Conservation (phyloP, 495 filamentous ascomycete species). For the Mycothermus thermophilus region DNA sequence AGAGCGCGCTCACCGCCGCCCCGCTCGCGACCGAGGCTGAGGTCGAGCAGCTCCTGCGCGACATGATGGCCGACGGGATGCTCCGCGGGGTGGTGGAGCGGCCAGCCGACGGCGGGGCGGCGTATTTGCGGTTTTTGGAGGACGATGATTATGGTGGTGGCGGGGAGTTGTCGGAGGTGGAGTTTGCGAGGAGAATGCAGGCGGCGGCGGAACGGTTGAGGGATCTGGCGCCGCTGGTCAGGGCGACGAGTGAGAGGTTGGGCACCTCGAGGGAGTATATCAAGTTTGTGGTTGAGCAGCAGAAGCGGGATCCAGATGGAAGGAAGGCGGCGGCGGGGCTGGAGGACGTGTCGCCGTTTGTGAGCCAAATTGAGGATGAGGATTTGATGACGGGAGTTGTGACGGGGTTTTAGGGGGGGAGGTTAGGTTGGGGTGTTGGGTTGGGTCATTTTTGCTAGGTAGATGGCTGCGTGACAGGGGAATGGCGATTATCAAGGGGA, state of each 20-base stretch:
- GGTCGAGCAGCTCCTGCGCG: conserved; percentile 31
- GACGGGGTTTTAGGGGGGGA: neutral
- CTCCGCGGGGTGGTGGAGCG: conserved; percentile 40
- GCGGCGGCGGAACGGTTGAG: conserved; percentile 30
- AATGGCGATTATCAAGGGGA: too few species aligned
- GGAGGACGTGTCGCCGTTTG: conserved; percentile 10
- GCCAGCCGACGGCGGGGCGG: conserved; percentile 23
- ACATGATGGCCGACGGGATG: conserved; percentile 44
- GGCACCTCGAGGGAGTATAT: conserved; percentile 48
- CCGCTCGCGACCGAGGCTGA: conserved; percentile 37
- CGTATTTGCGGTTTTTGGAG: conserved; percentile 27
- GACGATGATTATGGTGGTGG: conserved; percentile 5
- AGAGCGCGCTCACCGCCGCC: conserved; percentile 33
- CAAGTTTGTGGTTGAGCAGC: conserved; percentile 31
- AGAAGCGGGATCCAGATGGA: conserved; percentile 27
- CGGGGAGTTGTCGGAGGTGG: conserved; percentile 28
- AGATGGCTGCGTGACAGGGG: too few species aligned
- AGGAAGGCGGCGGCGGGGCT: conserved; percentile 2
- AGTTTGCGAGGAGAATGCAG: conserved; percentile 30
- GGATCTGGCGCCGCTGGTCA: conserved; percentile 28
- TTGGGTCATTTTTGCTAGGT: too few species aligned
- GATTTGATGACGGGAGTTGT: conserved; percentile 45
- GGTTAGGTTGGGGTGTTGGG: neutral
- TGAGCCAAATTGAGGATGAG: conserved; percentile 43
- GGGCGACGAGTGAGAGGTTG: conserved; percentile 39